phyloP scores from a whole-genome alignment of 2,329 filamentous ascomycete species.

The Aureobasidium zeae region DNA sequence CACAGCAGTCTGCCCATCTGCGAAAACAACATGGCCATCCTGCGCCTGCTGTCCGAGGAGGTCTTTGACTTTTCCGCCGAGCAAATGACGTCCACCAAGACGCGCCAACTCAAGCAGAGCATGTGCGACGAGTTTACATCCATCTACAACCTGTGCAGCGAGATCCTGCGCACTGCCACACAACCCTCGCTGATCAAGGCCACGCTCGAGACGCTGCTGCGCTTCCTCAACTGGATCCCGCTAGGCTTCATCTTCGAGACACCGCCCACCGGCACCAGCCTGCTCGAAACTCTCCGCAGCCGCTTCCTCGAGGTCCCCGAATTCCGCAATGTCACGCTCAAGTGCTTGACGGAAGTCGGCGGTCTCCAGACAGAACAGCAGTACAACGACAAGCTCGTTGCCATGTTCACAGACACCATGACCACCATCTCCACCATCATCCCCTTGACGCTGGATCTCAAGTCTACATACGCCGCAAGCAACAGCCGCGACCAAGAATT shows the following conservation, averaged over 20 bases:
- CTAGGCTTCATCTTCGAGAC: constrained; percentile 99
- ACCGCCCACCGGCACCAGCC: constrained; percentile 45
- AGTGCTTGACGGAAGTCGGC: constrained; percentile 95
- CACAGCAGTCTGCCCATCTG: constrained; percentile 93
- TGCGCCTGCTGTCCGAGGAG: constrained; percentile 90
- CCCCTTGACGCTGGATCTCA: constrained; percentile 79
- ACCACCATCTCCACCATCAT: constrained; percentile 91
- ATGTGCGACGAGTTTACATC: constrained; percentile 99
- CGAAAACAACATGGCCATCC: constrained; percentile 99
- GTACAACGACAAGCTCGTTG: constrained; percentile 90
- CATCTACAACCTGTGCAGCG: constrained; percentile 95
- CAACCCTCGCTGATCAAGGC: constrained; percentile 86
- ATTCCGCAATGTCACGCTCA: constrained; percentile 92
- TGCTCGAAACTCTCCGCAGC: constrained; percentile 88
- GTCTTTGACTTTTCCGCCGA: constrained; percentile 98
- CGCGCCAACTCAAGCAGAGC: constrained; percentile 89
- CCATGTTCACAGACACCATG: constrained; percentile 97
- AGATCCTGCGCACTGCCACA: constrained; percentile 83
- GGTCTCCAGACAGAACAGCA: constrained; percentile 77
- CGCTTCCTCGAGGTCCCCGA: constrained; percentile 88
- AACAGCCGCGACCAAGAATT: constrained; percentile 95
- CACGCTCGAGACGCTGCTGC: constrained; percentile 89
- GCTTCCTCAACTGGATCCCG: constrained; percentile 98
- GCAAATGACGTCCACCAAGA: constrained; percentile 98
- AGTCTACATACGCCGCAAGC: constrained; percentile 81